phyloP scores from a whole-genome alignment of 345 rosid genomes.

The Gossypium australe region DNA sequence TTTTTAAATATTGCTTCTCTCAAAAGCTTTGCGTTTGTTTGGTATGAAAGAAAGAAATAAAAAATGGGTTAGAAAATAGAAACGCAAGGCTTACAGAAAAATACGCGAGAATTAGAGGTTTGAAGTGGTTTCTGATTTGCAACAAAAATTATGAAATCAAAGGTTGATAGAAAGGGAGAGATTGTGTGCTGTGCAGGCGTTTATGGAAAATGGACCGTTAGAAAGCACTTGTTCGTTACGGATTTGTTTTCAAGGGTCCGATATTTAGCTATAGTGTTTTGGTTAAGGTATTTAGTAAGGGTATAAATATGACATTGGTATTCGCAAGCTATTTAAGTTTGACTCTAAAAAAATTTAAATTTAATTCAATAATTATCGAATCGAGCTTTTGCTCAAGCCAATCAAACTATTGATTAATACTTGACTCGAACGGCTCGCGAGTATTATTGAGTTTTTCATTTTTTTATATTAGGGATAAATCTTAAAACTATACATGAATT shows the following conservation, averaged over 20 bases:
- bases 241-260: conserved; percentile 5
- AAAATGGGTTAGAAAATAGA: neutral
- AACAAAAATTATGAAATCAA: neutral
- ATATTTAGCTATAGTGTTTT: neutral
- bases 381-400: too few relatives aligned
- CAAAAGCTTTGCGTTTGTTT: neutral
- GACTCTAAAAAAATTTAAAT: too few relatives aligned
- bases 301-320: too few relatives aligned
- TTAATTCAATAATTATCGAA: too few relatives aligned
- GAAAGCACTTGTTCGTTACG: conserved; percentile 17
- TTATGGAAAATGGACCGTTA: conserved; percentile 31
- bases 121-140: conserved; percentile 5
- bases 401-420: too few relatives aligned
- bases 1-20: neutral
- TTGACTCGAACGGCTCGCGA: too few relatives aligned
- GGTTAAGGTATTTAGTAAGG: too few relatives aligned
- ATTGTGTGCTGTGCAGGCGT: conserved; percentile 20
- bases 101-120: conserved; percentile 3
- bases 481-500: too few relatives aligned
- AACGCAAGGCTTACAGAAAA: neutral
- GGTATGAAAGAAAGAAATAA: neutral
- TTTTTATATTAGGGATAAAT: too few relatives aligned
- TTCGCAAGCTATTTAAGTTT: too few relatives aligned
- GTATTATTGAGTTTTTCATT: too few relatives aligned
- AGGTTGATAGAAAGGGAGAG: neutral